A percentile compares a stretch with the other conserved stretches of the same genome.
These are phyloP conservation scores for Rosa hybrid DNA, from an alignment of 331 rosid genomes.

Conservation along the genomic window DNA sequence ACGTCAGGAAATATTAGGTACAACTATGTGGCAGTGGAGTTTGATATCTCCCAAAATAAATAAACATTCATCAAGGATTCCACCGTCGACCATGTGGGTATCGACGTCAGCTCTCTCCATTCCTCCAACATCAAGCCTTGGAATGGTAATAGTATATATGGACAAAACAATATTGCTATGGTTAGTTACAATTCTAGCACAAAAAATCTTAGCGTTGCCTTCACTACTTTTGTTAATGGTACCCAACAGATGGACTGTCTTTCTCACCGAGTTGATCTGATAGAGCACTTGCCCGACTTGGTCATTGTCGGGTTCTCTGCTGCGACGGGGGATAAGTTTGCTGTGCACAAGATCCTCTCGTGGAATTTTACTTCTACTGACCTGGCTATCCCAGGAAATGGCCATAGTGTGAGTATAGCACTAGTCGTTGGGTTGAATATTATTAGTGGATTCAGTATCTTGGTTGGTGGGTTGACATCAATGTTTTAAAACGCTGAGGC, in stretches of 20 bases:
- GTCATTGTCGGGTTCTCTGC: not conserved
- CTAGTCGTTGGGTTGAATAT: not conserved
- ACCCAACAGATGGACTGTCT: not conserved
- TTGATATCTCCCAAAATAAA: not conserved
- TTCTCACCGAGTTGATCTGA: not conserved
- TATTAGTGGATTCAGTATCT: not conserved
- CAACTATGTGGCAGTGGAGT: not conserved
- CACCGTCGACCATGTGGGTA: not conserved
- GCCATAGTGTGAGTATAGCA: not conserved
- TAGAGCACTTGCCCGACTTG: not conserved
- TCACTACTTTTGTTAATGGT: not conserved
- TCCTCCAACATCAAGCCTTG: not conserved
- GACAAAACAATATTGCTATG: not conserved
- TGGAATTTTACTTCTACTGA: not conserved
- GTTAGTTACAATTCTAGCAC: not conserved
- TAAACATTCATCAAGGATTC: not conserved
- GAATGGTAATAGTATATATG: not conserved
- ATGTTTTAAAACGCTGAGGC: too few relatives aligned
- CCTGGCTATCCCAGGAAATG: too few relatives aligned
- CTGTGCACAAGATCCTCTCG: not conserved
- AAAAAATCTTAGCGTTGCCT: not conserved
- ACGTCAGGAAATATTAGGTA: too few relatives aligned
- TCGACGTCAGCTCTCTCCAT: not conserved
- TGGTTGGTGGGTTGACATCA: not conserved
- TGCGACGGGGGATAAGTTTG: not conserved